Conservation (phyloP, 306 rosid genomes). For the Inga oerstediana region DNA sequence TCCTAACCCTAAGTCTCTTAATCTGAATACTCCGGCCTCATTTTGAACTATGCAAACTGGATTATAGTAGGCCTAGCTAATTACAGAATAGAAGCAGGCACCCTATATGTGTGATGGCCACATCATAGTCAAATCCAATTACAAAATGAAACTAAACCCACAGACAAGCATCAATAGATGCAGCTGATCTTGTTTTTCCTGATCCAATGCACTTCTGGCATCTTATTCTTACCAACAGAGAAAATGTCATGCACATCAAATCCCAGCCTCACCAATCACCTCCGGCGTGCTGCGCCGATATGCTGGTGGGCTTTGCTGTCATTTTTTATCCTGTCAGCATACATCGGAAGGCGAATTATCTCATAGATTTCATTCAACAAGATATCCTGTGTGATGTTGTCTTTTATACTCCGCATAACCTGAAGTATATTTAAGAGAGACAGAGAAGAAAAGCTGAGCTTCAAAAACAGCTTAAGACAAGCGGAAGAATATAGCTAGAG, state of each 20-base stretch:
- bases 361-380: constrained; percentile 84
- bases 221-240: constrained; percentile 26
- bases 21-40: constrained; percentile 59
- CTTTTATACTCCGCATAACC: constrained; percentile 95
- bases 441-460: constrained; percentile 1
- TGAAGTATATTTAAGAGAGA: constrained; percentile 32
- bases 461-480: constrained; percentile 11
- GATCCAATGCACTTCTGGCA: constrained; percentile 26
- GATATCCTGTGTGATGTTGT: constrained; percentile 84
- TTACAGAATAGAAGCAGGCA: constrained; percentile 48
- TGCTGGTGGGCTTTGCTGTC: constrained; percentile 87
- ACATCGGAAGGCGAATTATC: constrained; percentile 96
- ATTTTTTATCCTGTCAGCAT: constrained; percentile 81
- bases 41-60: constrained; percentile 48
- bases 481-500: background rate
- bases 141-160: constrained; percentile 34
- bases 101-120: constrained; percentile 38
- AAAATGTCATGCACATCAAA: constrained; percentile 18
- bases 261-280: constrained; percentile 51
- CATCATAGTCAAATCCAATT: constrained; percentile 37
- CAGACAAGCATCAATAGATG: constrained; percentile 26
- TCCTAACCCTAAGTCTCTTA: constrained; percentile 76
- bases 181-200: constrained; percentile 20
- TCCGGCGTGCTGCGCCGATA: constrained; percentile 61
- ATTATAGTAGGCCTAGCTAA: constrained; percentile 53